A percentile compares a stretch with the other conserved stretches of the same genome.
These are phyloP conservation scores for Geosmithia putterillii DNA, from an alignment of 2,329 filamentous ascomycete genomes.

Conservation along the genomic window DNA sequence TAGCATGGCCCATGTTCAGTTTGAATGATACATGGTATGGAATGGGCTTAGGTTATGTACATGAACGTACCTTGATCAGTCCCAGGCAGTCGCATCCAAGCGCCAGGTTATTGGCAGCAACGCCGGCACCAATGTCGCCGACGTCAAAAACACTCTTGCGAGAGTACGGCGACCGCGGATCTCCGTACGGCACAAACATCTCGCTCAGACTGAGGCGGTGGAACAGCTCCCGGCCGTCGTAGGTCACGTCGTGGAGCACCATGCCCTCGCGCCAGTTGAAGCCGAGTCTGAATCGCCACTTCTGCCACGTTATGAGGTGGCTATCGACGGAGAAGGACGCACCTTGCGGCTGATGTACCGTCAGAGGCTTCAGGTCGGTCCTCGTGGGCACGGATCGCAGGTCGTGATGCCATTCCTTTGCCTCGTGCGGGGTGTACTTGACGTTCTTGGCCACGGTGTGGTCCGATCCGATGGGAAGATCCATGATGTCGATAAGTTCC, in stretches of 20 bases:
- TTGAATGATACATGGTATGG: too few species aligned
- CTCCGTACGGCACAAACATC: slow-evolving; percentile 57
- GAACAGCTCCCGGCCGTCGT: slow-evolving; percentile 50
- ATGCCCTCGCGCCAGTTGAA: slow-evolving; percentile 57
- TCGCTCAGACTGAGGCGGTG: slow-evolving; percentile 55
- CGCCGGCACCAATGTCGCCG: slow-evolving; percentile 52
- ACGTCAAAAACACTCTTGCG: slow-evolving; percentile 59
- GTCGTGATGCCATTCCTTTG: slow-evolving; percentile 28
- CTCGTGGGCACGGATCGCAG: slow-evolving; percentile 10
- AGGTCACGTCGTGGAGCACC: slow-evolving; percentile 53
- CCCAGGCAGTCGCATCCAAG: slow-evolving; percentile 59
- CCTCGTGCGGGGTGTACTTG: slow-evolving; percentile 20
- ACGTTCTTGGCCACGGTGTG: slow-evolving; percentile 14
- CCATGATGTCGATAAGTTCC: slow-evolving; percentile 27
- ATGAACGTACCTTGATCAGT: slow-evolving; percentile 39
- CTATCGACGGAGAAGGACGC: slow-evolving; percentile 26
- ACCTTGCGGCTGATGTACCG: slow-evolving; percentile 15
- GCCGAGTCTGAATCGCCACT: slow-evolving; percentile 53
- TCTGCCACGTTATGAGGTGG: slow-evolving; percentile 38
- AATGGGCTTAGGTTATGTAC: too few species aligned
- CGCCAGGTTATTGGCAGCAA: slow-evolving; percentile 57
- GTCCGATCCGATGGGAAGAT: slow-evolving; percentile 28
- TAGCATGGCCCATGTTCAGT: too few species aligned
- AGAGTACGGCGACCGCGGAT: slow-evolving; percentile 48
- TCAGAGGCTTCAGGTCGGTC: slow-evolving; percentile 15